These are phyloP conservation scores for Obba rivulosa DNA, from an alignment of 768 basidiomycete species.

Conservation along the genomic window DNA sequence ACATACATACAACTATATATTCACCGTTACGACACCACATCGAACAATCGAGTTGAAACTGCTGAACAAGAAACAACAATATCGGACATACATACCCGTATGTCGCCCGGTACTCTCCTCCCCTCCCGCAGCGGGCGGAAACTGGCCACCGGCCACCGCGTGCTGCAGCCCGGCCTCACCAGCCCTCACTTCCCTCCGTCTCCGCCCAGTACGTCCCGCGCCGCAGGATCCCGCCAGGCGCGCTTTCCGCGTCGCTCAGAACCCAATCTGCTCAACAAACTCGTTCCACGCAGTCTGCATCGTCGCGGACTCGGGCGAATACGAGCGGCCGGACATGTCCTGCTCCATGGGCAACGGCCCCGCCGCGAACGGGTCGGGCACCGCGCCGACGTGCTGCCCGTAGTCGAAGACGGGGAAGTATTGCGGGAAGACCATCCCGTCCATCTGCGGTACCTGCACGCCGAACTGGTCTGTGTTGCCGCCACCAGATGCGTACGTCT, in stretches of 20 bases:
- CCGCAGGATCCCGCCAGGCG: no score
- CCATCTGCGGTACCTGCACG: slow-evolving; percentile 14
- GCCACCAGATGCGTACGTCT: background rate
- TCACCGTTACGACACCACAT: no score
- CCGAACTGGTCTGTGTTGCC: background rate
- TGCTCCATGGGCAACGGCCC: slow-evolving; percentile 21
- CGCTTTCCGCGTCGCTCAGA: slow-evolving; percentile 8
- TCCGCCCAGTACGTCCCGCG: no score
- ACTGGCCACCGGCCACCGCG: no score
- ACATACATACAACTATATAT: no score
- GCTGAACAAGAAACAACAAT: no score
- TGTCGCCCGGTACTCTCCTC: no score
- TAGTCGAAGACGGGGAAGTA: slow-evolving; percentile 80
- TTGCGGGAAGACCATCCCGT: slow-evolving; percentile 42
- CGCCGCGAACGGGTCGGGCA: slow-evolving; percentile 16
- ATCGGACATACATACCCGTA: no score
- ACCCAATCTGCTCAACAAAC: slow-evolving; percentile 27
- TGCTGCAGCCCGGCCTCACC: no score
- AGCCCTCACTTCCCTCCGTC: no score
- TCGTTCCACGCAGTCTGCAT: slow-evolving; percentile 29
- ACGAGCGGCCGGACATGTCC: slow-evolving; percentile 26
- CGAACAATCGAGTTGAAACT: no score
- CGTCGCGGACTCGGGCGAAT: slow-evolving; percentile 26
- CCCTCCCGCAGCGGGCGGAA: no score
- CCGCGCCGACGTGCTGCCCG: slow-evolving; percentile 29